These are phyloP conservation scores for Pneumocystis carinii DNA, from an alignment of 1,139 yeast genomes.

Conservation along the genomic window DNA sequence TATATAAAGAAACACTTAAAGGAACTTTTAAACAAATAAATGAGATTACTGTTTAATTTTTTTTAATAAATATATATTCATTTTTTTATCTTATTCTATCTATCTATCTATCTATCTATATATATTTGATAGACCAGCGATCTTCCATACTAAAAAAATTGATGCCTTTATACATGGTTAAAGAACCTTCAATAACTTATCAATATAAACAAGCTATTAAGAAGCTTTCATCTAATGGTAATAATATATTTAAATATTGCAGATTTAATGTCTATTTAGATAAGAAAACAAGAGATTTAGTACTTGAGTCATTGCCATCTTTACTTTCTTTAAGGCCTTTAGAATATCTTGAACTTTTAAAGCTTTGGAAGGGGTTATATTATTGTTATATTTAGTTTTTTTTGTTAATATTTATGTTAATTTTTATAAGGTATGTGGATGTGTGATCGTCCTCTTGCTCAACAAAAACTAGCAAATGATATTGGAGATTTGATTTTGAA, in stretches of 20 bases:
- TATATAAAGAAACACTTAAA: conserved; percentile 89
- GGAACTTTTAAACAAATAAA: conserved; percentile 98
- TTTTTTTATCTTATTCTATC: background rate
- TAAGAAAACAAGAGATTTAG: conserved; percentile 58
- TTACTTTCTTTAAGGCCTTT: conserved; percentile 35
- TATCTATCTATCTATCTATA: background rate
- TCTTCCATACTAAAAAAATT: background rate
- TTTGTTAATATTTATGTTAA: background rate
- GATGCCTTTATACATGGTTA: background rate
- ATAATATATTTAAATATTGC: conserved; percentile 9
- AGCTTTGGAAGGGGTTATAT: conserved; percentile 87
- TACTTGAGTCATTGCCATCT: conserved; percentile 49
- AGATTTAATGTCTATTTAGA: conserved; percentile 22
- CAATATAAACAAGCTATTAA: conserved; percentile 40
- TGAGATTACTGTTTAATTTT: conserved; percentile 58
- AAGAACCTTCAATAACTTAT: background rate
- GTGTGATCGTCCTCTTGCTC: conserved; percentile 83
- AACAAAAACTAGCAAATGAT: conserved; percentile 64
- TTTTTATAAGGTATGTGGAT: conserved; percentile 64
- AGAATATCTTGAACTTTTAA: conserved; percentile 47
- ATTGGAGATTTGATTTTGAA: conserved; percentile 43
- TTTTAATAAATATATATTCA: background rate
- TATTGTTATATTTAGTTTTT: conserved; percentile 23
- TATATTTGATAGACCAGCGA: background rate
- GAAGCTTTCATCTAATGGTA: conserved; percentile 66